phyloP scores from a whole-genome alignment of 768 basidiomycete species.

The Amylocystis lapponica region DNA sequence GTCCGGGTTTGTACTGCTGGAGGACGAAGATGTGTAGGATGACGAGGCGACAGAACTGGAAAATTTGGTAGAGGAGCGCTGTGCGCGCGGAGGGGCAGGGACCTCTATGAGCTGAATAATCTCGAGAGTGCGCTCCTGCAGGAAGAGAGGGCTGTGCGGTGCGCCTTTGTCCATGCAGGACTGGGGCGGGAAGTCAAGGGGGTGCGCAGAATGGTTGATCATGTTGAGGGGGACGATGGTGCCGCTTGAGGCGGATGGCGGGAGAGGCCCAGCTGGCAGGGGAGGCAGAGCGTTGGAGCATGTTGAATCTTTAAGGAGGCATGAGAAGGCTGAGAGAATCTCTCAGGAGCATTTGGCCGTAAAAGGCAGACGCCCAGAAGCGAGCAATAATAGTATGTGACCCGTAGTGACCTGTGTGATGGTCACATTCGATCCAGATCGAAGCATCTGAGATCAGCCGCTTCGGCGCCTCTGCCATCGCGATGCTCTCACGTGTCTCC shows the following conservation, averaged over 20 bases:
- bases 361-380: constrained; percentile 1
- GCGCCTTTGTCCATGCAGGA: constrained; percentile 22
- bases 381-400: too few species aligned
- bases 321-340: constrained; percentile 9
- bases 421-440: constrained; percentile 11
- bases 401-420: constrained; percentile 2
- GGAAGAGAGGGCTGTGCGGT: constrained; percentile 34
- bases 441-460: constrained; percentile 16
- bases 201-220: constrained; percentile 15
- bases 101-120: constrained; percentile 75
- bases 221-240: constrained; percentile 11
- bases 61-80: constrained; percentile 30
- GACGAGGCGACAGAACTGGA: constrained; percentile 36
- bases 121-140: constrained; percentile 45
- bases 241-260: constrained; percentile 9
- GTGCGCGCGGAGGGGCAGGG: constrained; percentile 43
- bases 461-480: background rate
- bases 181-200: constrained; percentile 14
- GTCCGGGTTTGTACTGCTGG: constrained; percentile 24
- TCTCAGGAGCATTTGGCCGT: constrained; percentile 9
- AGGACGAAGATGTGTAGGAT: constrained; percentile 32
- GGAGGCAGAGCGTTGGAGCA: constrained; percentile 8
- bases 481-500: constrained; percentile 4
- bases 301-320: constrained; percentile 8
- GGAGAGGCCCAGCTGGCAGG: constrained; percentile 12